Evolutionary conservation across 2,329 filamentous ascomycete species (phyloP).

Genomic region (Parascedosporium putredinis): DNA sequence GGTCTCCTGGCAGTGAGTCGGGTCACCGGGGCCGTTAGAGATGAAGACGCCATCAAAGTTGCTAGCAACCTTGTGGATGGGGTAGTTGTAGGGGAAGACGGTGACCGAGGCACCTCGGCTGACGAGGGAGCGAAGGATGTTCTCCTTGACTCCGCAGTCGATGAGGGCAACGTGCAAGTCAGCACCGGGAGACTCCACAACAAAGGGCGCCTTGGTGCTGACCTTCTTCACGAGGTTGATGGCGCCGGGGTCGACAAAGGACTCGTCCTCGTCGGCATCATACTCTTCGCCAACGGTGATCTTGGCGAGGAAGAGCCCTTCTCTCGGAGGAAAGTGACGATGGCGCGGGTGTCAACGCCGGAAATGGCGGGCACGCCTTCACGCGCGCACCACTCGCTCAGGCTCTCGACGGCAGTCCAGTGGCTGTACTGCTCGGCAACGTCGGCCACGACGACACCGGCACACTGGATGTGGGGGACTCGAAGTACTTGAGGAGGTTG

Average conservation of each 20-base stretch:
- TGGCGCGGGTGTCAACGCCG: constrained; percentile 91
- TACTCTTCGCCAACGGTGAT: constrained; percentile 97
- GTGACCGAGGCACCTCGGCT: constrained; percentile 86
- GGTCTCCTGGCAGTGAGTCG: constrained; percentile 90
- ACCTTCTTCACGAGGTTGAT: constrained; percentile 96
- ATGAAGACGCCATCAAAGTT: constrained; percentile 99
- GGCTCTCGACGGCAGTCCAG: constrained; percentile 94
- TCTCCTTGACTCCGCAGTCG: constrained; percentile 99
- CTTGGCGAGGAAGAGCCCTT: constrained; percentile 91
- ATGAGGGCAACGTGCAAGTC: constrained; percentile 87
- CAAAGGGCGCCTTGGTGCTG: constrained; percentile 96
- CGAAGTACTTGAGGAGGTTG: constrained; percentile 93
- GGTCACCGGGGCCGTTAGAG: constrained; percentile 96
- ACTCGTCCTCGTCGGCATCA: constrained; percentile 95
- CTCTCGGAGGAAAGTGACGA: constrained; percentile 92
- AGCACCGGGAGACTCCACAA: constrained; percentile 75
- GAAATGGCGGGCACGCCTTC: constrained; percentile 95
- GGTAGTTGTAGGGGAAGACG: constrained; percentile 92
- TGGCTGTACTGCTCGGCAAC: constrained; percentile 92
- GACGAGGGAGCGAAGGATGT: constrained; percentile 92
- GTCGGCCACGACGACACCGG: constrained; percentile 91
- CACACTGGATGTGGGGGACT: constrained; percentile 97
- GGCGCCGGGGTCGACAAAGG: constrained; percentile 87
- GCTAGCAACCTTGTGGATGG: constrained; percentile 94
- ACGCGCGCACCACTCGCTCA: constrained; percentile 88